A percentile compares a stretch with the other conserved stretches of the same genome.
phyloP scores from a whole-genome alignment of 1,284 basidiomycete genomes.

The Microbotryum lychnidis-dioicae region DNA sequence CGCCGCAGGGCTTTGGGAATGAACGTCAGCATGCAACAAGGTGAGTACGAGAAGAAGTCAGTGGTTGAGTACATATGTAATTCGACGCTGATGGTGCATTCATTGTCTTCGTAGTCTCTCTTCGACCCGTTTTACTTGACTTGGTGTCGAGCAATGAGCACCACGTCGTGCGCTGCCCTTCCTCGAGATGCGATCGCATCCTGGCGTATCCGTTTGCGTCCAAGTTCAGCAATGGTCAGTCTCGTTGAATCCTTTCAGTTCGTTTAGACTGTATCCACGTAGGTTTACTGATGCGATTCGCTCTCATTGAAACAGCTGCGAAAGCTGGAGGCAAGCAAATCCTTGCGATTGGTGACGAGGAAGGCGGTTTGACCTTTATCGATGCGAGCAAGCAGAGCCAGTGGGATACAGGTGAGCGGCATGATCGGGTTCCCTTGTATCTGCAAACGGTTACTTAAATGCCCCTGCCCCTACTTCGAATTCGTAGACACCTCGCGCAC shows the following conservation, averaged over 20 bases:
- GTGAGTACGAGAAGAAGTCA: constrained; percentile 8
- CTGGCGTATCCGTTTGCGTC: constrained; percentile 33
- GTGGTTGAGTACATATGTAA: not conserved
- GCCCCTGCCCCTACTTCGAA: not conserved
- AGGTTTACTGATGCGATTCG: not conserved
- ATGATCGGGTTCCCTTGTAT: no score
- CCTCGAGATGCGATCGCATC: constrained; percentile 10
- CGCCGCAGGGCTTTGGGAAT: constrained; percentile 18
- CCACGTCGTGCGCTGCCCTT: constrained; percentile 29
- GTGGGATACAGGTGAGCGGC: constrained; percentile 14
- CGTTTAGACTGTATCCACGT: not conserved
- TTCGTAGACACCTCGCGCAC: constrained; percentile 15
- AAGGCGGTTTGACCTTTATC: constrained; percentile 30
- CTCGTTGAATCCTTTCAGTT: not conserved
- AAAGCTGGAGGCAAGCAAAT: constrained; percentile 31
- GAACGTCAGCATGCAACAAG: not conserved
- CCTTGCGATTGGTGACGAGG: constrained; percentile 29
- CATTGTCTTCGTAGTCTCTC: constrained; percentile 7
- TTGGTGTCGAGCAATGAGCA: constrained; percentile 30
- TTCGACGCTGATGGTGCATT: no score
- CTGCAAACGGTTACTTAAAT: not conserved
- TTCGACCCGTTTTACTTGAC: constrained; percentile 13
- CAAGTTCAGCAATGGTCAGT: constrained; percentile 28
- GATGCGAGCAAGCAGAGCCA: constrained; percentile 16
- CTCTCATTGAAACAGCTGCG: constrained; percentile 8